These are phyloP conservation scores for Populus nigra DNA, from an alignment of 345 rosid genomes.

Conservation along the genomic window DNA sequence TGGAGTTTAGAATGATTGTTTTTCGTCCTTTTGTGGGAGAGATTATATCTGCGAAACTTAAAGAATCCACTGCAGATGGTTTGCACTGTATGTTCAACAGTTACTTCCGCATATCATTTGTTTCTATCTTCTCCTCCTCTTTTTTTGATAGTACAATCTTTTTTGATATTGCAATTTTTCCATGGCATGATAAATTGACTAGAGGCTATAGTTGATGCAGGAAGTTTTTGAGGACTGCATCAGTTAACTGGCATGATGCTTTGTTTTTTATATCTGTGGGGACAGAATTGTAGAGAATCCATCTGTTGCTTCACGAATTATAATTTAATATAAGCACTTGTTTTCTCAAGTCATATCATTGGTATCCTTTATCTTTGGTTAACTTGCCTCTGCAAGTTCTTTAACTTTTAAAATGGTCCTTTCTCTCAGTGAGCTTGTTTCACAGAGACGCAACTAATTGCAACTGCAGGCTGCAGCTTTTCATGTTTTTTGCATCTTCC, in stretches of 20 bases:
- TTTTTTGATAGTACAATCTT: background rate
- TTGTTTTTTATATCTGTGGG: too few relatives aligned
- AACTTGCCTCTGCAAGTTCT: too few relatives aligned
- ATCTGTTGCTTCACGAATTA: too few relatives aligned
- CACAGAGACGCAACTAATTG: too few relatives aligned
- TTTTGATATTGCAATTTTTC: background rate
- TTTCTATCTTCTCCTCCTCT: background rate
- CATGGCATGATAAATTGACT: background rate
- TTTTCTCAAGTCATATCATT: too few relatives aligned
- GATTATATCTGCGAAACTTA: slow-evolving; percentile 67
- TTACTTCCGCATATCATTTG: background rate
- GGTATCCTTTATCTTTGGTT: too few relatives aligned
- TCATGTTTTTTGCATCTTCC: too few relatives aligned
- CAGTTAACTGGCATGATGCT: background rate
- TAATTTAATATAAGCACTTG: too few relatives aligned
- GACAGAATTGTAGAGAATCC: too few relatives aligned
- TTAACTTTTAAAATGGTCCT: too few relatives aligned
- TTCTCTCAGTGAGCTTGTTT: too few relatives aligned
- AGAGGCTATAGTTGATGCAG: background rate
- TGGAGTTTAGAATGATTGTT: slow-evolving; percentile 61
- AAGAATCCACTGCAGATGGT: slow-evolving; percentile 65
- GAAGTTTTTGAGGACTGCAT: background rate
- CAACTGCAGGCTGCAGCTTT: too few relatives aligned
- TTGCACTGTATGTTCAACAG: slow-evolving; percentile 63
- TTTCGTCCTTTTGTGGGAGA: slow-evolving; percentile 94